A percentile compares a stretch with the other conserved stretches of the same genome.
Evolutionary conservation across 2,329 filamentous ascomycete species (phyloP).

Genomic region (Trichoderma aggressivum): DNA sequence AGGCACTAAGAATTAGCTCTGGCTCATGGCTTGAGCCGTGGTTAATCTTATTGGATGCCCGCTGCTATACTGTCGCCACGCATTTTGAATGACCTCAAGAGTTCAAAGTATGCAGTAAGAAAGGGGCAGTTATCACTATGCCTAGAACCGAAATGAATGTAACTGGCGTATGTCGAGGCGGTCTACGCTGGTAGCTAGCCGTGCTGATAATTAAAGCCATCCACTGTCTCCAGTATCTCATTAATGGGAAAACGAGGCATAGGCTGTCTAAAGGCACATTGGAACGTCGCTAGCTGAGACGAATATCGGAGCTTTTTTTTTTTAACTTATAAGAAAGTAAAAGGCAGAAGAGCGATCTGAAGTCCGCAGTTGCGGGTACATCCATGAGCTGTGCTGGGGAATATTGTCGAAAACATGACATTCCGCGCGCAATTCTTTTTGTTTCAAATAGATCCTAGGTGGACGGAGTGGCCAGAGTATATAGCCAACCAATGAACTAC

Average conservation of each 20-base stretch:
- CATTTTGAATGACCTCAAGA: not conserved
- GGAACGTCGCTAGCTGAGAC: not conserved
- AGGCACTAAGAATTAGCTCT: not conserved
- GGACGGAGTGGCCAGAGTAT: not conserved
- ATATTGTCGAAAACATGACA: not conserved
- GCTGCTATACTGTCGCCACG: not conserved
- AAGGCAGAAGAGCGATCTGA: not conserved
- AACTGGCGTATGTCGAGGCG: not conserved
- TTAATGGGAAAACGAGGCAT: not conserved
- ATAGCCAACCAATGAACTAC: not conserved
- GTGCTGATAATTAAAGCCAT: not conserved
- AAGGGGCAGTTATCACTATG: not conserved
- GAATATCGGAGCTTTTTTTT: not conserved
- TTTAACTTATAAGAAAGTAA: not conserved
- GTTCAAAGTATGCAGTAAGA: not conserved
- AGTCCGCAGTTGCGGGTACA: not conserved
- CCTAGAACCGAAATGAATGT: not conserved
- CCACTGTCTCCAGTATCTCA: not conserved
- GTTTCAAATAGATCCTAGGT: not conserved
- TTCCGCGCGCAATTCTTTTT: not conserved
- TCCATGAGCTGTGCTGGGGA: not conserved
- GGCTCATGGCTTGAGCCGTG: not conserved
- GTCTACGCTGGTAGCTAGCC: not conserved
- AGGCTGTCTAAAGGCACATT: not conserved
- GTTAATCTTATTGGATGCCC: not conserved